Conservation (phyloP, 2,329 filamentous ascomycete genomes). For the Calonectria hongkongensis region DNA sequence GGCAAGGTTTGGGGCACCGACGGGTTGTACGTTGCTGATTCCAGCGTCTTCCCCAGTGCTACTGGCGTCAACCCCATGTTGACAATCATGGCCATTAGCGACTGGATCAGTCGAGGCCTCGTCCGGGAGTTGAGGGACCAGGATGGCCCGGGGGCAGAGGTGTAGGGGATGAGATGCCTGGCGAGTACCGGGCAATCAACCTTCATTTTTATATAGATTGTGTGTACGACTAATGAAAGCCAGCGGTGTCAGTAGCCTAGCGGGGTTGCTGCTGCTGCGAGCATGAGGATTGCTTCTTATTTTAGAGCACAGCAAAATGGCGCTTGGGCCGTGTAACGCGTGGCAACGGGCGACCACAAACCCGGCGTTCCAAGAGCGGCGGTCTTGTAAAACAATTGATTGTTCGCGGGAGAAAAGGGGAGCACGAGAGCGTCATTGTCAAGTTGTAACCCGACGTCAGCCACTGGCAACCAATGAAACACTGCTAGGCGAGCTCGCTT, state of each 20-base stretch:
- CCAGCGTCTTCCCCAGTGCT: slow-evolving; percentile 81
- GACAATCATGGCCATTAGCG: slow-evolving; percentile 79
- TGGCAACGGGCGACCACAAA: too few species aligned
- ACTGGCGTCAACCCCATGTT: slow-evolving; percentile 86
- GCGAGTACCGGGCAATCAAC: neutral
- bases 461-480: neutral
- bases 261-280: too few species aligned
- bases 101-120: slow-evolving; percentile 53
- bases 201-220: too few species aligned
- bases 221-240: too few species aligned
- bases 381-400: neutral
- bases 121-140: slow-evolving; percentile 6
- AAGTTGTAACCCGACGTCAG: neutral
- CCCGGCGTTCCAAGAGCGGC: neutral
- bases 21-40: slow-evolving; percentile 79
- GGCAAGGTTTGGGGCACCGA: slow-evolving; percentile 77
- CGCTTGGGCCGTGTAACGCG: too few species aligned
- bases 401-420: too few species aligned
- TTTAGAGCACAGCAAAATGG: too few species aligned
- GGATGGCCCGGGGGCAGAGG: neutral
- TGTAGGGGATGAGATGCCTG: neutral
- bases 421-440: neutral
- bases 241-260: too few species aligned
- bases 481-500: neutral
- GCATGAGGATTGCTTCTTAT: too few species aligned